Base-by-base conservation (phyloP, 352 stramenopile genomes). In the Phytopythium delawarense region DNA sequence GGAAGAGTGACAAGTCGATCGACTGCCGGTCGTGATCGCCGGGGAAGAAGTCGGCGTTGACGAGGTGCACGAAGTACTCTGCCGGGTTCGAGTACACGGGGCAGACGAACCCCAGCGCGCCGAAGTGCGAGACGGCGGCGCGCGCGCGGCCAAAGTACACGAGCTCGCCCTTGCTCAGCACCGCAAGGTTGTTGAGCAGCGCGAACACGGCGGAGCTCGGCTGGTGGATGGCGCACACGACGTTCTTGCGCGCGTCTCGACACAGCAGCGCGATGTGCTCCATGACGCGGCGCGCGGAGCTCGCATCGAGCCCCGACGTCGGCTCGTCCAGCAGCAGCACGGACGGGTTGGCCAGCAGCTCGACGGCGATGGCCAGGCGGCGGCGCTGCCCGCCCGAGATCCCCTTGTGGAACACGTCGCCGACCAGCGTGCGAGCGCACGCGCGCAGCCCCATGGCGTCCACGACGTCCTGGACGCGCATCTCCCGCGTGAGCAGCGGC, bases 321-420 rank as follows among this genome's bases (percentile, higher is more conserved):
- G 96, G 94, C 61, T 98, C 96, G 59, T 98, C 96, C 23, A 99
- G 73, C 30, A 99, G 88, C 39, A 99, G 64, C 35, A 99, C 72
- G n/a, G 94, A 91, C 52, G 96, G 96, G 61, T 98, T 96, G 0
- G 91, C 87, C 0, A 98, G 85, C 39, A 99, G 70, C 73, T 99
- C 94, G 18, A 97, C 71, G 6, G 84, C 96, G 62, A 99, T 98
- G 2, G 89, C 91, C 18, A 98, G 78, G 20, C 95, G 70, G 66
- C 98, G 98, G 46, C 85, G 83, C 67, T 99, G 76, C 78, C 91
- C 77, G 78, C 91, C 74, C 0, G 81, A 91, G 45, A 97, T 81
- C 0, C 89, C 91, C 65, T 94, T 89, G 65, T 86, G 75, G 54
- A 96, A 96, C 4, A 96, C 64, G 64, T 94, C 88, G 16, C 89